Evolutionary conservation across 805 yeast genomes (phyloP), one percentile per base, ranked within the genome.

Genomic region (Cyberlindnera mycetangii): DNA sequence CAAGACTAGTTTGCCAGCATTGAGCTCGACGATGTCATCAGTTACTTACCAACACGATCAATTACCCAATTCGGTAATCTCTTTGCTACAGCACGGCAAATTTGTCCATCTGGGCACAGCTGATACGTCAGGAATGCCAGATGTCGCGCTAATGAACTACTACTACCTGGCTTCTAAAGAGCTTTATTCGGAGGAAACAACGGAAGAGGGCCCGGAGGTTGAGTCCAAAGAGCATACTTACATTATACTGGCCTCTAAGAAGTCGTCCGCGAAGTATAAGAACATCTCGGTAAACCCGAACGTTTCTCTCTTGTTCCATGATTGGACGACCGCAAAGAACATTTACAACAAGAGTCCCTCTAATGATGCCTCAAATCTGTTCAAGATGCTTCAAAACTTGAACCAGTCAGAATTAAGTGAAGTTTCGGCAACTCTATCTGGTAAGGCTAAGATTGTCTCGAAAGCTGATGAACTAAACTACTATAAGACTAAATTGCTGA

Each of bases 91-190:
- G 47, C 71, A 76, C 12, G 82, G 88, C 10, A 75, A 83, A 50
- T 85, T 79, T 62, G 79, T 90, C 32, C 97, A 90, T 62, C 71
- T 90, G 37, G 97, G 92, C 3, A 92, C 98, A 2, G 78, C 89
- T 47, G 69, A 71, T 41, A 61, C 62, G 9, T 49, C 62, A 8
- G 75, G 86, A 35, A 64, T 79, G 36, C 98, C 98, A 6, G 93
- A 90, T 49, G 96, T 89, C 3, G 78, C 93, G 16, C 72, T 92
- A 51, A 92, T 92, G 98, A 92, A 88, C 66, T 92, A 87, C 65
- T 81, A 90, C 4, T 87, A 81, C 60, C 65, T 83, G 17, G 69
- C 72, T 5, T 61, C 73, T 6, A 58, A 61, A 15, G 64, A 68
- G 20, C 58, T 69, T 0, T 72, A 52, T 51, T 30, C 43, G 0